Evolutionary conservation across 176 grass and related monocot genomes (phyloP).

Genomic region (Dendrocalamus sinicus): DNA sequence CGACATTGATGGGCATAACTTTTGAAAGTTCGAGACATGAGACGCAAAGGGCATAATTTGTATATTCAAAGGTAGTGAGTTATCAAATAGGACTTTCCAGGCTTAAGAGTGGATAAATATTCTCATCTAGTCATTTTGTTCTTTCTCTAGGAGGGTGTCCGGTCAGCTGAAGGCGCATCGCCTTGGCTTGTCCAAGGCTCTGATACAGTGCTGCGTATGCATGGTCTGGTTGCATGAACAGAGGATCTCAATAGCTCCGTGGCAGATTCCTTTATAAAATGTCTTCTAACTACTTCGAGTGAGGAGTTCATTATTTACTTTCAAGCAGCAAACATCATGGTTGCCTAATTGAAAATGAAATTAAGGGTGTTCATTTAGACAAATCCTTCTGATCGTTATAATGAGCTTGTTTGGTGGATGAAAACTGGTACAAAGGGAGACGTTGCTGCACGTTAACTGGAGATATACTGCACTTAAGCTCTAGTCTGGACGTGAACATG

Average conservation of each 20-base stretch:
- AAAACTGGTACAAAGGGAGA: conserved; percentile 12
- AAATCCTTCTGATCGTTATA: not conserved
- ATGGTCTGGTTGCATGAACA: not conserved
- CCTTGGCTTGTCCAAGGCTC: not conserved
- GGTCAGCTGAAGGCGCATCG: conserved; percentile 1
- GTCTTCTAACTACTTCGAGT: conserved; percentile 12
- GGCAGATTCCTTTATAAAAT: conserved; percentile 6
- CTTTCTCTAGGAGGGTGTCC: conserved; percentile 17
- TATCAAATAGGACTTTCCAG: conserved; percentile 5
- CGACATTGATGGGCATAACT: not conserved
- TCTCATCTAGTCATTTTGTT: conserved; percentile 36
- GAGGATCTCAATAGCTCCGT: not conserved
- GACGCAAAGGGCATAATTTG: not conserved
- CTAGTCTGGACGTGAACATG: not conserved
- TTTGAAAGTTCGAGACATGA: not conserved
- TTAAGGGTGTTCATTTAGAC: not conserved
- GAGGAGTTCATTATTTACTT: not conserved
- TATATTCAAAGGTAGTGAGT: conserved; percentile 35
- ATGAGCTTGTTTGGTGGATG: conserved; percentile 25
- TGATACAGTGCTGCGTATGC: conserved; percentile 4
- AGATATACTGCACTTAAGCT: not conserved
- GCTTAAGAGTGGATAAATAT: conserved; percentile 17
- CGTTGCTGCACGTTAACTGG: not conserved
- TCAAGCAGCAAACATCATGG: not conserved
- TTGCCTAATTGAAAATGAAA: not conserved